Conservation (phyloP, 345 rosid species). For the Barbarea vulgaris region DNA sequence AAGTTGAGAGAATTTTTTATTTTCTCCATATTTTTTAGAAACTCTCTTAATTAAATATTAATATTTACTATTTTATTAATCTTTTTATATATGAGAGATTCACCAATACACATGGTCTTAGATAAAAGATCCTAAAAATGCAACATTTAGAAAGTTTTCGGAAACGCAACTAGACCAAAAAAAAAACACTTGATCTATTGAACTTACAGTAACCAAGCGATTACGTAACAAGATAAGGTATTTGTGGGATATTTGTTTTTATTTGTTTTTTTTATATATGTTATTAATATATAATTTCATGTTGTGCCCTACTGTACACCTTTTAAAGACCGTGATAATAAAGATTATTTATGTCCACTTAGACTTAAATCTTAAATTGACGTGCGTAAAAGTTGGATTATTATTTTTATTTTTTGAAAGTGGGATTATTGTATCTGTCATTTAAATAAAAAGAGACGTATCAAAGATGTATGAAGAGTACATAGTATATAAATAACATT, state of each 20-base stretch:
- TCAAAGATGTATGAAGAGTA: conserved; percentile 5
- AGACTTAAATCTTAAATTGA: neutral
- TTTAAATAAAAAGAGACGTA: conserved; percentile 29
- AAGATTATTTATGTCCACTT: neutral
- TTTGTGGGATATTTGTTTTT: neutral
- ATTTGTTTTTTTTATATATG: too few relatives aligned
- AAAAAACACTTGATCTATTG: neutral
- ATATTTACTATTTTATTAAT: too few relatives aligned
- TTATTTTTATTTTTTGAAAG: too few relatives aligned
- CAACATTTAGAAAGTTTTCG: too few relatives aligned
- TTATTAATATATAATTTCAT: too few relatives aligned
- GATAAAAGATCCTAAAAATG: too few relatives aligned
- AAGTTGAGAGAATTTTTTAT: too few relatives aligned
- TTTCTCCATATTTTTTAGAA: too few relatives aligned
- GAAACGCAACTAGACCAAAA: too few relatives aligned
- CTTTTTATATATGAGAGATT: too few relatives aligned
- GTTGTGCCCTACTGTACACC: neutral
- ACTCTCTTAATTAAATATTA: too few relatives aligned
- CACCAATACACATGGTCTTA: too few relatives aligned
- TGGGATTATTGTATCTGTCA: neutral
- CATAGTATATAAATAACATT: neutral
- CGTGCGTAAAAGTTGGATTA: neutral
- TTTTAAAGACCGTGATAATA: neutral
- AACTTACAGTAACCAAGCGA: neutral
- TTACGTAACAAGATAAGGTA: neutral